Evolutionary conservation across 2,329 filamentous ascomycete species (phyloP).

Genomic region (Cladosporium velox): DNA sequence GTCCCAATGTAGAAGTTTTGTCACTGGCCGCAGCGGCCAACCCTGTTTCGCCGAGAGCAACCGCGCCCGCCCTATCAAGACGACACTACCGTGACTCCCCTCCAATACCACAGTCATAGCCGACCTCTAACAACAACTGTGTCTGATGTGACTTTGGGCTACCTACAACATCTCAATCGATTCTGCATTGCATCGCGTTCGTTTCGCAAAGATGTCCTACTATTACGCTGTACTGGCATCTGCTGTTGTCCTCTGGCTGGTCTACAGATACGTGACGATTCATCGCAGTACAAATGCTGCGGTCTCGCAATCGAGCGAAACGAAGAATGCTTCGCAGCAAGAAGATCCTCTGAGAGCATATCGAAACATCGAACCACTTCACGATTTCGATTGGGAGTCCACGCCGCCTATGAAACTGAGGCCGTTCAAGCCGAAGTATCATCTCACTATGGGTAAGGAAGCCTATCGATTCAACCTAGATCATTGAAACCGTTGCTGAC

Average conservation of each 20-base stretch:
- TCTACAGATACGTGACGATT: not conserved
- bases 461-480: not conserved
- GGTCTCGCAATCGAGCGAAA: not conserved
- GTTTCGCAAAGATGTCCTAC: not conserved
- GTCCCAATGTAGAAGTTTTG: slow-evolving; percentile 3
- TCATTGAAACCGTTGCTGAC: not conserved
- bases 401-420: slow-evolving; percentile 56
- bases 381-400: slow-evolving; percentile 53
- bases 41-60: not conserved
- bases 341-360: slow-evolving; percentile 36
- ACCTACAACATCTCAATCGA: too few species aligned
- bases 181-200: not conserved
- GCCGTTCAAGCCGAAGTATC: slow-evolving; percentile 62
- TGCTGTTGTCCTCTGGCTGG: not conserved
- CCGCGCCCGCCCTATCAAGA: not conserved
- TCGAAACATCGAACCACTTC: slow-evolving; percentile 48
- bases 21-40: slow-evolving; percentile 7
- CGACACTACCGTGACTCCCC: not conserved
- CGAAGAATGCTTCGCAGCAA: not conserved
- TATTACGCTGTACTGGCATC: not conserved
- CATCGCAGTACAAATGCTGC: not conserved
- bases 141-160: not conserved
- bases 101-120: not conserved
- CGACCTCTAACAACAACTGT: not conserved
- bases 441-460: slow-evolving; percentile 64